A percentile compares a stretch with the other conserved stretches of the same genome.
Evolutionary conservation across 345 rosid genomes (phyloP).

Genomic region (Citropsis articulata): DNA sequence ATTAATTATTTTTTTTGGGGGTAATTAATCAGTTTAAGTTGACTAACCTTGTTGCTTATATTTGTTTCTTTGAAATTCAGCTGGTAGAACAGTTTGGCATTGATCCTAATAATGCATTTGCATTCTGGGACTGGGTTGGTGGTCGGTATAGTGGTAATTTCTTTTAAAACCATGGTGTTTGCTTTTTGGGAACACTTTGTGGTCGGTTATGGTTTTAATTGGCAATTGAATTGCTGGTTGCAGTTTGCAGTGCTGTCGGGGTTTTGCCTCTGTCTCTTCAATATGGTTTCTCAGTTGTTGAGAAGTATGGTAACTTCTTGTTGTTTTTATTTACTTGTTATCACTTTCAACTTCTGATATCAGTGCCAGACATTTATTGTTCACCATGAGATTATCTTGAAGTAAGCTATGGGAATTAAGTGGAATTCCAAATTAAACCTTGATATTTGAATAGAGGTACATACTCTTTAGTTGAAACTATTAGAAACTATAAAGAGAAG

Average conservation of each 20-base stretch:
- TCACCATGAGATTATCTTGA: neutral
- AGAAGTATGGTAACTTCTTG: constrained; percentile 67
- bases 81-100: constrained; percentile 95
- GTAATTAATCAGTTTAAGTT: neutral
- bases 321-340: constrained; percentile 7
- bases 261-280: constrained; percentile 90
- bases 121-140: constrained; percentile 99
- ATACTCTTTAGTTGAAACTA: neutral
- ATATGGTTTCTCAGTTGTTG: constrained; percentile 83
- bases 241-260: constrained; percentile 99
- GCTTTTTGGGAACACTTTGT: constrained; percentile 7
- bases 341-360: neutral
- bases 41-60: neutral
- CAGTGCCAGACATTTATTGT: neutral
- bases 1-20: too few species aligned
- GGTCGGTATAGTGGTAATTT: constrained; percentile 89
- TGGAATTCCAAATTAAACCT: neutral
- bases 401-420: neutral
- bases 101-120: constrained; percentile 95
- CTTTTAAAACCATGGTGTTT: neutral
- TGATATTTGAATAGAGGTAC: neutral
- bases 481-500: neutral
- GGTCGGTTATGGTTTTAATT: constrained; percentile 14
- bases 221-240: constrained; percentile 23
- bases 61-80: constrained; percentile 39